Base-by-base conservation (phyloP, 768 basidiomycete species). In the Boletus tylopilopsis region DNA sequence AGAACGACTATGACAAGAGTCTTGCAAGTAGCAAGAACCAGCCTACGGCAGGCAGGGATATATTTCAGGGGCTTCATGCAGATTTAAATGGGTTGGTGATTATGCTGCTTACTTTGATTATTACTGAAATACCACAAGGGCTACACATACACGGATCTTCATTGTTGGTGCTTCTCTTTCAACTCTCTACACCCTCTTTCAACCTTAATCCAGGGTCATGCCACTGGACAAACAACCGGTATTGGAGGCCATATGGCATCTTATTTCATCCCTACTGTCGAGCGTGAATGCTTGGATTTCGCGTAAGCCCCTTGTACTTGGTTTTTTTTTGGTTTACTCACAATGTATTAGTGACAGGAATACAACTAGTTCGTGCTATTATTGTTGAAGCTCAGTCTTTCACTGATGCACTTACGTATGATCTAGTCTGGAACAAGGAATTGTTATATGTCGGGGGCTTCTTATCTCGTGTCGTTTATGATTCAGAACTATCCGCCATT, bases 341-440 rank as follows among this genome's bases (percentile, higher is more conserved):
- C n/a, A 10, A 6, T 13, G 11, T 18, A 15, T 11, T 4, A 49
- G 48, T 6, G 22, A 49, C 11, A n/a, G 2, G 4, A 29, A 37
- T 11, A 4, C 43, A 36, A 21, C 40, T n/a, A 15, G 48, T 43
- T 7, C 15, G 48, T 37, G 8, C n/a, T 5, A 13, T 15, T 2
- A 2, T 29, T 34, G 12, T 4, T 3, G 13, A 2, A 4, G 9
- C 8, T n/a, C 27, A 2, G 27, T n/a, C 2, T 15, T n/a, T n/a
- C n/a, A n/a, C n/a, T n/a, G n/a, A 25, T 30, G 15, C 12, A 4
- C 40, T 21, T 8, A 18, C 23, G 3, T 10, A 10, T 4, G 19
- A 87, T n/a, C n/a, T n/a, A 30, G 87, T 84, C 6, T 94, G 92
- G 94, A 98, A 98, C 60, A 80, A 76, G 56, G 94, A 96, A 34